These are phyloP conservation scores for Phytophthora sojae DNA, from an alignment of 352 stramenopile genomes.

Conservation along the genomic window DNA sequence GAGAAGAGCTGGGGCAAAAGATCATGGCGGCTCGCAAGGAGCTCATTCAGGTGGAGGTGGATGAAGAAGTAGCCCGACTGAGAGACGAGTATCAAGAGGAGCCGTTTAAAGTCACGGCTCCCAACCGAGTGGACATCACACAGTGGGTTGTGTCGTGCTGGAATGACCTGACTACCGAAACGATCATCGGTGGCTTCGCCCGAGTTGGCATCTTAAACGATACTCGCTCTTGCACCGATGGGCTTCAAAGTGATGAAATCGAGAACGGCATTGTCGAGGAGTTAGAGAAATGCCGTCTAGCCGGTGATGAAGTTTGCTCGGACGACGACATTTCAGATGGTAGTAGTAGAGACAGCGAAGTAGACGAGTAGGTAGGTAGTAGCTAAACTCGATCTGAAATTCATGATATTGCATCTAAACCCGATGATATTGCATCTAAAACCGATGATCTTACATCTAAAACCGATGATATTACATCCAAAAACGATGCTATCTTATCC, in stretches of 20 bases:
- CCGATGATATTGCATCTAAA: no score
- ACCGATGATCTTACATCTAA: no score
- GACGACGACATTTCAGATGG: background rate
- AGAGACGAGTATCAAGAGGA: background rate
- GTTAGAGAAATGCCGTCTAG: background rate
- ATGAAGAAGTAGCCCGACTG: background rate
- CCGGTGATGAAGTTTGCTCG: background rate
- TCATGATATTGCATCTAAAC: no score
- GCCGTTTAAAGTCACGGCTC: background rate
- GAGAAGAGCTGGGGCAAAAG: background rate
- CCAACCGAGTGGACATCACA: background rate
- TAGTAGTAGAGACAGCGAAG: background rate
- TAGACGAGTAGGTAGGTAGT: background rate
- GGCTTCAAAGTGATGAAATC: background rate
- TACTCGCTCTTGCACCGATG: background rate
- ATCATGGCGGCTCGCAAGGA: background rate
- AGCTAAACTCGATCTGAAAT: background rate
- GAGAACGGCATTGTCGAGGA: background rate
- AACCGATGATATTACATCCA: no score
- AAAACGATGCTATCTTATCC: no score
- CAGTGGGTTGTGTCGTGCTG: background rate
- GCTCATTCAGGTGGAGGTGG: background rate
- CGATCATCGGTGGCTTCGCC: background rate
- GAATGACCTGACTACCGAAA: background rate
- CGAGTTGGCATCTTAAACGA: background rate